These are phyloP conservation scores for Diaporthe velutina DNA, from an alignment of 2,329 filamentous ascomycete genomes.

Conservation along the genomic window DNA sequence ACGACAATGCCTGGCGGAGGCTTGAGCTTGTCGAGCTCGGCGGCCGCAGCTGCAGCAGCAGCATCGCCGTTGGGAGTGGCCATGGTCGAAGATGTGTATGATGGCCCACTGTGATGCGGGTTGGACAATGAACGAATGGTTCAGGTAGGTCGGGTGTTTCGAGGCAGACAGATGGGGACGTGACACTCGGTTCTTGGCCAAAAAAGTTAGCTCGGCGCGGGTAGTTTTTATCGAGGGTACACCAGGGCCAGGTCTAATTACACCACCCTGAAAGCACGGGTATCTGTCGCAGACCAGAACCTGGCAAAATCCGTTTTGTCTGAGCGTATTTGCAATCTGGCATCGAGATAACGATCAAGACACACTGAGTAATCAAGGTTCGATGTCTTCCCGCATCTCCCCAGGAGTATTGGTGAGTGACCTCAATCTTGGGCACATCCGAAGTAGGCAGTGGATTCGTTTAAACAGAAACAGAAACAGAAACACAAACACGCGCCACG, in stretches of 20 bases:
- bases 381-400: not conserved
- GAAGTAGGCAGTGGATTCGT: no score
- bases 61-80: slow-evolving; percentile 65
- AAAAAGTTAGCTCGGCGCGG: slow-evolving; percentile 16
- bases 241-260: not conserved
- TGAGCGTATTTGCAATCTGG: not conserved
- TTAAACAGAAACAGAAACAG: no score
- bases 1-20: slow-evolving; percentile 87
- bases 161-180: slow-evolving; percentile 16
- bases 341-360: not conserved
- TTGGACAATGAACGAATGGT: slow-evolving; percentile 33
- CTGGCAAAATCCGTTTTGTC: not conserved
- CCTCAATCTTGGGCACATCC: no score
- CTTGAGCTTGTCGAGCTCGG: slow-evolving; percentile 76
- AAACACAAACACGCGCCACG: not conserved
- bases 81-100: slow-evolving; percentile 45
- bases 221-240: not conserved
- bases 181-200: slow-evolving; percentile 3
- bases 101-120: slow-evolving; percentile 42
- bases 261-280: not conserved
- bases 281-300: not conserved
- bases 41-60: slow-evolving; percentile 57
- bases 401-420: not conserved
- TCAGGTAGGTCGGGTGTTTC: slow-evolving; percentile 41
- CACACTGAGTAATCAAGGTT: not conserved